Base-by-base conservation (phyloP, 2,329 filamentous ascomycete species). In the Arthrocladium fulminans region DNA sequence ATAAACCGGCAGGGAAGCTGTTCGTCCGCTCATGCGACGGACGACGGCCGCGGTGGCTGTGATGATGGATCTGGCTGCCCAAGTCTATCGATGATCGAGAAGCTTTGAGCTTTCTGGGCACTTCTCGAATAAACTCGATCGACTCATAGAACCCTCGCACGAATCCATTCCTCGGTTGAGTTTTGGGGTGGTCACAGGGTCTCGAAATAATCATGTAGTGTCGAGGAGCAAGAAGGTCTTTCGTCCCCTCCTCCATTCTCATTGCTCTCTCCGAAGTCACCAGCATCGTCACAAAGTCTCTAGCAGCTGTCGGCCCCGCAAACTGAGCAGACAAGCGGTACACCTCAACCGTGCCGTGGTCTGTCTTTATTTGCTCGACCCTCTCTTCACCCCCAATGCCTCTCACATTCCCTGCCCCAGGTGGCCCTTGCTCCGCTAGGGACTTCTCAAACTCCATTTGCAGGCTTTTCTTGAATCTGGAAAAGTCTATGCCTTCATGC, bases 271-370 rank as follows among this genome's bases (percentile, higher is more conserved):
- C 65, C 39, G 83, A 86, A 19, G 81, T 86, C 35, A 94, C 67
- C 37, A 92, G 74, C 51, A 94, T 68, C 3, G 86, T 84, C 45
- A 95, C 79, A 64, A 96, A 96, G 61, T 96, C 90, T 65, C 90
- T 74, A 0, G 90, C 84, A 2, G 88, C 81, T 0, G 87, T 92
- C 2, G 90, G 90, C 0, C 87, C 87, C 0, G 89, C 88, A 58
- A 96, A 96, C 62, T 92, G 84, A 2, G 88, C 88, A 19, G 86
- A 90, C 1, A 95, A 75, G 61, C 90, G 82, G 60, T 86, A 94
- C 3, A 95, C 86, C 81, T 63, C 56, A 13, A 64, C 45, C 29
- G 53, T 53, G 1, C 61, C 63, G 20, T 48, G 49, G 22, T 54
- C 53, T 6, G 81, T 72, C 7, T 71, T 69, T 37, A 75, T 69